Evolutionary conservation across 257 asterid species (phyloP), one percentile per base, ranked within the genome.

Genomic region (Solanum clarkiae): DNA sequence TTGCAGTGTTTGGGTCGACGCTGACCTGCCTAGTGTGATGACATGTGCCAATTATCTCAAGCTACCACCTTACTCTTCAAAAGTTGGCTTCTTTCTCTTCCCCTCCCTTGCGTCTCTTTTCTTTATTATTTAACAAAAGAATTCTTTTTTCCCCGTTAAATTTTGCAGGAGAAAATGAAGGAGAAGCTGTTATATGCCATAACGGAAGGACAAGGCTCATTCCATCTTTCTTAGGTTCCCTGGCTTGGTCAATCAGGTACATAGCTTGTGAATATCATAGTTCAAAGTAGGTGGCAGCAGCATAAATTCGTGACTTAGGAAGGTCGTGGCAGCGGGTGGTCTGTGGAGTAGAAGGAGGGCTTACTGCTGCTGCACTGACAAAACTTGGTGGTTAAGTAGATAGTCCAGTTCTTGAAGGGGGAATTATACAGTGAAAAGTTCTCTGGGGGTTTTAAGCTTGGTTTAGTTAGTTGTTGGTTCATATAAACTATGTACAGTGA

Each of bases 11-110:
- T 88, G 85, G 68, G 87, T 84, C 4, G 98, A 96, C 49, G 93
- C 85, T 2, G 98, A 96, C 90, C 91, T 95, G 86, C 99, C 99
- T 1, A 96, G 99, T 45, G 99, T 96, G 85, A 96, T 96, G 99
- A 96, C 98, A 47, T 96, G 99, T 56, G 97, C 98, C 65, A 96
- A 96, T 84, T 96, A 96, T 84, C 88, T 96, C 87, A 96, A 96
- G 93, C 95, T 96, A 83, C 99, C 99, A 13, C 94, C 99, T 49
- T 96, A 96, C 92, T 92, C 99, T 57, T 89, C 98, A 36, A 96
- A 96, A 86, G 99, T 95, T 24, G 42, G 55, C 81, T 66, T 80
- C 49, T 54, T 60, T 74, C 49, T 49, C 71, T 62, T 77, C 17
- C 65, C 51, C 51, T 22, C 1, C 70, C 63, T 74, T 84, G 56